Conservation (phyloP, 441 rosid species). For the Codiaeum variegatum region DNA sequence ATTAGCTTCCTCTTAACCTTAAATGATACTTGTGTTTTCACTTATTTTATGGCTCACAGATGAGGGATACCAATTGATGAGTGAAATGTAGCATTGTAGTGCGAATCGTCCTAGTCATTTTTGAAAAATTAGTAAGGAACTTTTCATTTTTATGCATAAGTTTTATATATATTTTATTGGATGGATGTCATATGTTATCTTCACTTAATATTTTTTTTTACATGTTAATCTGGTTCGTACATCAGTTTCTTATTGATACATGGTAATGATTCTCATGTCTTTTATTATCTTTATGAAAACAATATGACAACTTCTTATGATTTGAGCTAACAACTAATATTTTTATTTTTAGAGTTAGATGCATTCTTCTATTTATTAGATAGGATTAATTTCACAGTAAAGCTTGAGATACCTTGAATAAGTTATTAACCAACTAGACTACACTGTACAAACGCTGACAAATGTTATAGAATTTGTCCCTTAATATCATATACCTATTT, state of each 20-base stretch:
- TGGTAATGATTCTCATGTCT: neutral
- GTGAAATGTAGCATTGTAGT: neutral
- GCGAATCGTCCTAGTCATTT: neutral
- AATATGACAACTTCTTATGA: constrained; percentile 1
- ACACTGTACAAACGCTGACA: constrained; percentile 69
- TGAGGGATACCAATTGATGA: neutral
- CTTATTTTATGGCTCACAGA: neutral
- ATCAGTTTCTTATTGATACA: neutral
- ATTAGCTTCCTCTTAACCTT: neutral
- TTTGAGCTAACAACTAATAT: constrained; percentile 5
- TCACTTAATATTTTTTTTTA: neutral
- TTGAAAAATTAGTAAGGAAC: neutral
- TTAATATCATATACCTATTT: no score
- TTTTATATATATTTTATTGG: neutral
- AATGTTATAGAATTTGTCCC: constrained; percentile 85
- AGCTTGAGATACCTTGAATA: constrained; percentile 68
- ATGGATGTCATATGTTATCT: neutral
- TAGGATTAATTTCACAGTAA: constrained; percentile 74
- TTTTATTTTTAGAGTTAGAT: constrained; percentile 58
- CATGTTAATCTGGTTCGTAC: neutral
- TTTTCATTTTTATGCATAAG: neutral
- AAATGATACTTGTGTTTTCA: no score
- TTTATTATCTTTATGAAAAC: neutral
- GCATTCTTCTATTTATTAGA: constrained; percentile 84
- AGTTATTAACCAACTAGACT: constrained; percentile 89